phyloP scores from a whole-genome alignment of 2,329 filamentous ascomycete genomes.

The Geosmithia putterillii region DNA sequence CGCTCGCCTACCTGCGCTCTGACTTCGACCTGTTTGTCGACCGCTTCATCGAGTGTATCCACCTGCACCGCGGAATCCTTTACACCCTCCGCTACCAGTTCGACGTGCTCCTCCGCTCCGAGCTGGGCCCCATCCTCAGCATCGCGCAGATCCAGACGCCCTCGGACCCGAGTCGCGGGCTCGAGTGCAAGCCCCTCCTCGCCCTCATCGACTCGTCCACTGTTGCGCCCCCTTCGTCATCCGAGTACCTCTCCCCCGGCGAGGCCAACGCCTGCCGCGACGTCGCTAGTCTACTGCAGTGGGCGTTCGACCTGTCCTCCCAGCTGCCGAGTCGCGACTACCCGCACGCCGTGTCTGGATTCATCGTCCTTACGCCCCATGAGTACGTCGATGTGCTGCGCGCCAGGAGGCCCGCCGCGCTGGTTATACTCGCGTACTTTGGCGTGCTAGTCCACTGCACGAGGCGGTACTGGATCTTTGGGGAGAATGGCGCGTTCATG shows the following conservation, averaged over 20 bases:
- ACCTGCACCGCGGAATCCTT: slow-evolving; percentile 29
- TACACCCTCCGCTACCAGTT: slow-evolving; percentile 20
- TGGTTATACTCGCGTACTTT: slow-evolving; percentile 36
- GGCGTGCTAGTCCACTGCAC: slow-evolving; percentile 32
- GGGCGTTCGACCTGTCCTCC: slow-evolving; percentile 18
- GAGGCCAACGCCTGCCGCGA: slow-evolving; percentile 15
- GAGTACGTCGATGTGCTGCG: slow-evolving; percentile 21
- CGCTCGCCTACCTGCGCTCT: slow-evolving; percentile 21
- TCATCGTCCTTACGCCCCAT: slow-evolving; percentile 16
- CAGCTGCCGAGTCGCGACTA: slow-evolving; percentile 9
- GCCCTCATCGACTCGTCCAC: slow-evolving; percentile 16
- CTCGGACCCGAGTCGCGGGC: slow-evolving; percentile 6
- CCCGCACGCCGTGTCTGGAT: slow-evolving; percentile 18
- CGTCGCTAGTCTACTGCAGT: slow-evolving; percentile 16
- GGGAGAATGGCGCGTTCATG: slow-evolving; percentile 15
- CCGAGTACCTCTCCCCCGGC: slow-evolving; percentile 13
- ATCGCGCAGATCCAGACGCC: slow-evolving; percentile 7
- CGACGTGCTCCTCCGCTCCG: slow-evolving; percentile 19
- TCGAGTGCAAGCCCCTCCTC: slow-evolving; percentile 13
- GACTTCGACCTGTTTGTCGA: slow-evolving; percentile 26
- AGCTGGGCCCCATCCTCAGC: slow-evolving; percentile 15
- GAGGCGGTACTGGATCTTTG: slow-evolving; percentile 25
- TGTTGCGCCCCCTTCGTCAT: not conserved
- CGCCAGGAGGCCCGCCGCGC: slow-evolving; percentile 23
- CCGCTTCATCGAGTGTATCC: slow-evolving; percentile 25